phyloP scores from a whole-genome alignment of 129 eudicot species.

The Pulicaria dysenterica region DNA sequence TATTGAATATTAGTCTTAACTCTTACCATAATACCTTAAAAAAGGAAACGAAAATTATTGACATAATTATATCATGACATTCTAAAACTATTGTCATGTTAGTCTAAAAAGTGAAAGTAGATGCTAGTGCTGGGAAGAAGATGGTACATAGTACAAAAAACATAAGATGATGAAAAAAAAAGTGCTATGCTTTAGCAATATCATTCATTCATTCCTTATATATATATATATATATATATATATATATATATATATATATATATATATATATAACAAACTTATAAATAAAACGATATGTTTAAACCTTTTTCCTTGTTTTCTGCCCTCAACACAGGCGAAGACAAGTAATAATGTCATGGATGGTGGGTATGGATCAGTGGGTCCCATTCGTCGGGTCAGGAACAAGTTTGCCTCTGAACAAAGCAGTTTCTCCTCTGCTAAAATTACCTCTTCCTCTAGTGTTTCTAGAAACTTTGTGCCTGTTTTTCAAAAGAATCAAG shows the following conservation, averaged over 20 bases:
- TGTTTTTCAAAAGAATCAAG: slow-evolving; percentile 48
- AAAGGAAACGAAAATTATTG: too few species aligned
- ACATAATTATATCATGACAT: neutral
- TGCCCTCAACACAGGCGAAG: slow-evolving; percentile 42
- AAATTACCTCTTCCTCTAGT: slow-evolving; percentile 36
- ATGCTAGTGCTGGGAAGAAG: neutral
- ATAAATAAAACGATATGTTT: neutral
- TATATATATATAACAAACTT: neutral
- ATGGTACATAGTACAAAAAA: neutral
- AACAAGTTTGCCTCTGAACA: slow-evolving; percentile 61
- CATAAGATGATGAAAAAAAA: neutral
- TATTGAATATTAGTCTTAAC: neutral
- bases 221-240: too few species aligned
- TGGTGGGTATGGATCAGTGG: slow-evolving; percentile 71
- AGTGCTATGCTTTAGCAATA: neutral
- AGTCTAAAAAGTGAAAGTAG: neutral
- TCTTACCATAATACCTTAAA: neutral
- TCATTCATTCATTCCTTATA: too few species aligned
- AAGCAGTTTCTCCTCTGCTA: slow-evolving; percentile 40
- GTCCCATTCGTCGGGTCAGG: slow-evolving; percentile 71
- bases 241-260: too few species aligned
- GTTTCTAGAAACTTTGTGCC: slow-evolving; percentile 52
- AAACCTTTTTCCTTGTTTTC: neutral
- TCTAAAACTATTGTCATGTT: too few species aligned
- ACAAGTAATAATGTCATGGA: slow-evolving; percentile 47